These are phyloP conservation scores for Malbranchea cinnamomea DNA, from an alignment of 2,329 filamentous ascomycete species.

Conservation along the genomic window DNA sequence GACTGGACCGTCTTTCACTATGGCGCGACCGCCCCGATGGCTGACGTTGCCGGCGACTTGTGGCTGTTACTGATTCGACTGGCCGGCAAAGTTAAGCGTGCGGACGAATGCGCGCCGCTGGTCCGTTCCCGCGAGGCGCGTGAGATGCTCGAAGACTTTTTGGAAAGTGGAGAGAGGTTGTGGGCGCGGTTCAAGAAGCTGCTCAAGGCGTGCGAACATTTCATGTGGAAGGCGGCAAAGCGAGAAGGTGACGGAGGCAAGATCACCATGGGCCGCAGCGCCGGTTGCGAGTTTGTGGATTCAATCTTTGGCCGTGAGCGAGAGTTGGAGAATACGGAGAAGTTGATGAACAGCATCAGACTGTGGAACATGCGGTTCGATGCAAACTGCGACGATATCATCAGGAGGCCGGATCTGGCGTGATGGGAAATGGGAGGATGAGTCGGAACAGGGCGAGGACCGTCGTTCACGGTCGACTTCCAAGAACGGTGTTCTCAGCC, in stretches of 20 bases:
- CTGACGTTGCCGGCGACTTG: slow-evolving; percentile 83
- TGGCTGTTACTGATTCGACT: slow-evolving; percentile 93
- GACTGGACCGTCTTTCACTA: slow-evolving; percentile 96
- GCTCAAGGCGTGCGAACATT: slow-evolving; percentile 80
- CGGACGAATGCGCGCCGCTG: slow-evolving; percentile 59
- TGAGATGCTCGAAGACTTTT: slow-evolving; percentile 79
- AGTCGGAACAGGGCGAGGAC: not conserved
- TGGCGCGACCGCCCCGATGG: slow-evolving; percentile 65
- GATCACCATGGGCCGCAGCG: slow-evolving; percentile 72
- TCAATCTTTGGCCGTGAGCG: slow-evolving; percentile 87
- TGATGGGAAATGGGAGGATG: no score
- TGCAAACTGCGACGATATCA: slow-evolving; percentile 84
- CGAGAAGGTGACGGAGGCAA: slow-evolving; percentile 46
- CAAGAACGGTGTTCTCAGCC: no score
- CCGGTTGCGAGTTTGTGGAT: slow-evolving; percentile 88
- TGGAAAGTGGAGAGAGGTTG: slow-evolving; percentile 73
- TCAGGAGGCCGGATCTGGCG: slow-evolving; percentile 38
- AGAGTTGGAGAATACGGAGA: slow-evolving; percentile 78
- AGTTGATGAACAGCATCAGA: slow-evolving; percentile 76
- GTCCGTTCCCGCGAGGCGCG: slow-evolving; percentile 59
- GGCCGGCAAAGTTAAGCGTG: slow-evolving; percentile 82
- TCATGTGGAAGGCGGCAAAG: slow-evolving; percentile 86
- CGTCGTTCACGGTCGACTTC: no score
- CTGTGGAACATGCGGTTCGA: slow-evolving; percentile 91
- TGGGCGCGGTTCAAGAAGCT: slow-evolving; percentile 73